phyloP scores from a whole-genome alignment of 768 basidiomycete species.

The Pluteus cervinus region DNA sequence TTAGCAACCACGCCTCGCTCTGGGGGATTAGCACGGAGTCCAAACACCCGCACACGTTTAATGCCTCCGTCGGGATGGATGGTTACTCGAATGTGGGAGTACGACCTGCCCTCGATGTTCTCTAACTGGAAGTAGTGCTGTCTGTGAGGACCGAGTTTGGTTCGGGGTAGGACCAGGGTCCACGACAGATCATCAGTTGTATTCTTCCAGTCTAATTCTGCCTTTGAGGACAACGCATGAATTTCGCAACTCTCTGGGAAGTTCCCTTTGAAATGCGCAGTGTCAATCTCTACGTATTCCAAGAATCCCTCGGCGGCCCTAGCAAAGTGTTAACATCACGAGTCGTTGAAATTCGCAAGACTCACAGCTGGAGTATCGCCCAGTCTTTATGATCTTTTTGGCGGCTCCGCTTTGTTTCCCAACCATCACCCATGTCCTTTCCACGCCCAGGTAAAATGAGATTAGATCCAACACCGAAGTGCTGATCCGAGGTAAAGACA shows the following conservation, averaged over 20 bases:
- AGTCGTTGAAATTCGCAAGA: too few relatives aligned
- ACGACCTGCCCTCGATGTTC: conserved; percentile 48
- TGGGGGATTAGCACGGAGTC: conserved; percentile 33
- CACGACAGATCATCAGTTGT: conserved; percentile 47
- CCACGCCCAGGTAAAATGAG: conserved; percentile 89
- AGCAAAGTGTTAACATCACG: too few relatives aligned
- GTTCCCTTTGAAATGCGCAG: conserved; percentile 93
- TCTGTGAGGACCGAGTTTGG: conserved; percentile 81
- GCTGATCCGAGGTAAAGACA: conserved; percentile 85
- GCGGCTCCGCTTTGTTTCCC: conserved; percentile 94
- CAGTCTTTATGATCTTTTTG: conserved; percentile 81
- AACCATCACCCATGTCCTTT: conserved; percentile 95
- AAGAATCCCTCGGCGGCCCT: conserved; percentile 74
- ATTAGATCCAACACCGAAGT: conserved; percentile 90
- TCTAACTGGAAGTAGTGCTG: conserved; percentile 87
- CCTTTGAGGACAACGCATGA: conserved; percentile 44
- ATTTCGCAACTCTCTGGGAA: conserved; percentile 87
- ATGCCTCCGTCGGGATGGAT: conserved; percentile 95
- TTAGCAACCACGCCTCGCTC: not conserved
- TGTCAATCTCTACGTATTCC: conserved; percentile 85
- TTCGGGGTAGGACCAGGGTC: conserved; percentile 68
- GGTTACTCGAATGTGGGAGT: conserved; percentile 82
- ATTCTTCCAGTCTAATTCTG: conserved; percentile 31
- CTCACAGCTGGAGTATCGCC: conserved; percentile 85
- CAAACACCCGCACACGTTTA: conserved; percentile 84